Conservation (phyloP, 176 grass and related monocot genomes). For the Paspalum vaginatum region DNA sequence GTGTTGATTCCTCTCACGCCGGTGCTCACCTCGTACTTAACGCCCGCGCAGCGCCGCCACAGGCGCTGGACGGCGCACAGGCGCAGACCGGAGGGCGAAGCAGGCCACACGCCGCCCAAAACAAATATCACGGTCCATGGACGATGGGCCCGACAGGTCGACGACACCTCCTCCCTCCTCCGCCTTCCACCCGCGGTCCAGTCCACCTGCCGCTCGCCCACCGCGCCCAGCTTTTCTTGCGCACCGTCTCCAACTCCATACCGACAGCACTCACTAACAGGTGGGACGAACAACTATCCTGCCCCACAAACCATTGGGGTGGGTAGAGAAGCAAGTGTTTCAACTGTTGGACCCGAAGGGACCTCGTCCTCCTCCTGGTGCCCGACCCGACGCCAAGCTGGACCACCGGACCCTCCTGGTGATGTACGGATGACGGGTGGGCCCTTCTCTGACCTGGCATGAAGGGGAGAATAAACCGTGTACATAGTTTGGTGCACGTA, state of each 20-base stretch:
- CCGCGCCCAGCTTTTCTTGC: neutral
- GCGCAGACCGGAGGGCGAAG: neutral
- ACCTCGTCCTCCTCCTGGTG: neutral
- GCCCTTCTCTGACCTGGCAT: neutral
- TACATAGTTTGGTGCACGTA: slow-evolving; percentile 32
- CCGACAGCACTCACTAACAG: neutral
- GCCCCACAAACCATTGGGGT: neutral
- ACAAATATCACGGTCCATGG: slow-evolving; percentile 26
- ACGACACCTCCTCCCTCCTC: neutral
- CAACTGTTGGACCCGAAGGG: neutral
- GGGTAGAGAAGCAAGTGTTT: too few relatives aligned
- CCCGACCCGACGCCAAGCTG: slow-evolving; percentile 9
- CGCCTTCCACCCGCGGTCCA: neutral
- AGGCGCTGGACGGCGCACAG: neutral
- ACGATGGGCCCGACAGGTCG: slow-evolving; percentile 1
- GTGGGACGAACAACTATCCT: accelerated
- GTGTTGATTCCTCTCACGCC: too few relatives aligned
- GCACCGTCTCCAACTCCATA: too few relatives aligned
- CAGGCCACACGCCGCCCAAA: slow-evolving; percentile 1
- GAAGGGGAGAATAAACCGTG: neutral
- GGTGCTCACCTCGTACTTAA: slow-evolving; percentile 35
- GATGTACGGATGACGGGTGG: neutral
- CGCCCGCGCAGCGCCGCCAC: neutral
- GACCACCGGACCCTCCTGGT: slow-evolving; percentile 28
- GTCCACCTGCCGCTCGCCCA: slow-evolving; percentile 24